Percentiles rank a stretch among this genome's conserved stretches.
phyloP scores from a whole-genome alignment of 345 rosid species.

The Erodium maritimum region DNA sequence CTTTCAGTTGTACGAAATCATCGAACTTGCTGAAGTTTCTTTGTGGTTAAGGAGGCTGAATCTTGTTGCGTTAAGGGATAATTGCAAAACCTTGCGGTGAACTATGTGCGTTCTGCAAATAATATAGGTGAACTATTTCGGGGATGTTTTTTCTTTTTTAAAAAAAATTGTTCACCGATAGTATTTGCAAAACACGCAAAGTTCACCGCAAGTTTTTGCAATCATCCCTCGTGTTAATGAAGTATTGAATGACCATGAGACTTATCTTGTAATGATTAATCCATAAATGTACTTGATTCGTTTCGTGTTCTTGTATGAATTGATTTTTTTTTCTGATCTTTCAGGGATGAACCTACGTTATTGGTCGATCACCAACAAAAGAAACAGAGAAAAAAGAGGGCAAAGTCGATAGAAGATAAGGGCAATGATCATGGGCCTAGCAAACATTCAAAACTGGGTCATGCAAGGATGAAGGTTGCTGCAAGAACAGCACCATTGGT shows the following conservation, averaged over 20 bases:
- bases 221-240: background rate
- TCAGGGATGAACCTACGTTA: slow-evolving; percentile 15
- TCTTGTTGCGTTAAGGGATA: too few relatives aligned
- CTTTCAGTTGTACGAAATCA: too few relatives aligned
- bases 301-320: background rate
- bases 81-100: too few relatives aligned
- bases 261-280: background rate
- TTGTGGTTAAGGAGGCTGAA: too few relatives aligned
- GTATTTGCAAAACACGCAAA: too few relatives aligned
- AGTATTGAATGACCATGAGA: too few relatives aligned
- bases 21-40: too few relatives aligned
- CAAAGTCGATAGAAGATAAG: slow-evolving; percentile 13
- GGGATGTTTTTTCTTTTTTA: too few relatives aligned
- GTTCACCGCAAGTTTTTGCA: too few relatives aligned
- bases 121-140: too few relatives aligned
- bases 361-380: slow-evolving; percentile 14
- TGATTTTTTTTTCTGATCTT: background rate
- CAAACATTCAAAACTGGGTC: slow-evolving; percentile 20
- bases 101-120: too few relatives aligned
- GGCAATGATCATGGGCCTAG: slow-evolving; percentile 8
- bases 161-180: too few relatives aligned
- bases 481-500: slow-evolving; percentile 5
- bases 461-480: slow-evolving; percentile 12
- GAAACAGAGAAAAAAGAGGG: slow-evolving; percentile 15
- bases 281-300: background rate